Evolutionary conservation across 2,329 filamentous ascomycete genomes (phyloP).

Genomic region (Helotiales sp.): DNA sequence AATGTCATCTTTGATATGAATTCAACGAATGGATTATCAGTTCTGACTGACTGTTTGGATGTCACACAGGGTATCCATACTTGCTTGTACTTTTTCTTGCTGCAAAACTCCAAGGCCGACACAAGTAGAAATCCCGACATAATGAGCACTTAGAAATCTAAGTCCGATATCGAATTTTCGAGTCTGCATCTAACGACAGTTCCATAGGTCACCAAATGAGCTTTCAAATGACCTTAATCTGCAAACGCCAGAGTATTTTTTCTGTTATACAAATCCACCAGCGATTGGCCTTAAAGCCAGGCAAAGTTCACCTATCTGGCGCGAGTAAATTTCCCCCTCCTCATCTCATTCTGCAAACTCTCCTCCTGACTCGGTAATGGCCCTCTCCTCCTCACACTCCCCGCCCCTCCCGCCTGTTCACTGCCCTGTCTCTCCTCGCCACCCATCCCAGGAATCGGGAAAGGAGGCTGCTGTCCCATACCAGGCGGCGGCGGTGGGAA

Average conservation of each 20-base stretch:
- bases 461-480: constrained; percentile 46
- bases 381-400: constrained; percentile 60
- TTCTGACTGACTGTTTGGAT: too few relatives aligned
- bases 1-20: too few relatives aligned
- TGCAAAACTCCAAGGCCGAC: too few relatives aligned
- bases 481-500: constrained; percentile 45
- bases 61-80: too few relatives aligned
- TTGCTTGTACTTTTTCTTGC: too few relatives aligned
- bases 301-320: constrained; percentile 32
- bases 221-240: constrained; percentile 9
- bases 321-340: constrained; percentile 64
- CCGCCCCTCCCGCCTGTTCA: constrained; percentile 39
- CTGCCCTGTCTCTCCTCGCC: constrained; percentile 41
- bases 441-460: constrained; percentile 42
- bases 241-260: constrained; percentile 12
- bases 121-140: too few relatives aligned
- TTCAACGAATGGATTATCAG: too few relatives aligned
- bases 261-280: constrained; percentile 27
- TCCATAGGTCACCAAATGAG: too few relatives aligned
- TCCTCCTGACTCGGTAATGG: constrained; percentile 85
- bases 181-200: neutral
- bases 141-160: too few relatives aligned
- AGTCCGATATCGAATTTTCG: too few relatives aligned
- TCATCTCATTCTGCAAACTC: constrained; percentile 78
- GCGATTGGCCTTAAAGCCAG: neutral